phyloP scores from a whole-genome alignment of 331 rosid species.

The Quercus lobata region DNA sequence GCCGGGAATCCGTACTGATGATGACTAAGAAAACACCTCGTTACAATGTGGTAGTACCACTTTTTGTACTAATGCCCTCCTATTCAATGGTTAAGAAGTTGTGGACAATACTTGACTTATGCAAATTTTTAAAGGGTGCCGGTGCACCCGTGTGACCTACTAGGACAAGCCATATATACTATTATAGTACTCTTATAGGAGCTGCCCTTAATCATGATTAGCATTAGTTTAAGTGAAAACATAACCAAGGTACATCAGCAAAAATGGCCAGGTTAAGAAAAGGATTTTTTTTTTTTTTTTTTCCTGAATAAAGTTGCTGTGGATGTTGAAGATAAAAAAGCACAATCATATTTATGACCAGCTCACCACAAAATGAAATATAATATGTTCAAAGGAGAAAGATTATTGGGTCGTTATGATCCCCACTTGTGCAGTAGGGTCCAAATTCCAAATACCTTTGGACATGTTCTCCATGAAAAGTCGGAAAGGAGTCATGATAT shows the following conservation, averaged over 20 bases:
- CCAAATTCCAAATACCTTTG: neutral
- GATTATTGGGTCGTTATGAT: neutral
- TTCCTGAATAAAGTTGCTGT: neutral
- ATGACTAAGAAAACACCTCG: neutral
- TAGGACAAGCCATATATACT: neutral
- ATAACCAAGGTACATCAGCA: neutral
- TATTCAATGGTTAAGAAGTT: neutral
- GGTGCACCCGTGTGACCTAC: neutral
- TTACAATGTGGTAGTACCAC: neutral
- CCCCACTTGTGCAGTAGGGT: neutral
- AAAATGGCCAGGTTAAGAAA: neutral
- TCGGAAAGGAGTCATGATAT: too few relatives aligned
- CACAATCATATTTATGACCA: neutral
- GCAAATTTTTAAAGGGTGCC: neutral
- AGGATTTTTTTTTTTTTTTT: neutral
- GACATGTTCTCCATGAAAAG: neutral
- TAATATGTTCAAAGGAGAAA: neutral
- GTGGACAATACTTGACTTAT: neutral
- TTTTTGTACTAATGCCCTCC: neutral
- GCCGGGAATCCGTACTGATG: slow-evolving; percentile 4
- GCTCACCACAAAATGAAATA: neutral
- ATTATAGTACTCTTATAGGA: neutral
- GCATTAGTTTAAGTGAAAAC: neutral
- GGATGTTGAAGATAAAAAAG: neutral
- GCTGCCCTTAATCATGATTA: neutral